Percentiles rank a stretch among this genome's conserved stretches.
Conservation (phyloP, 257 asterid genomes). For the Plantago ovata region DNA sequence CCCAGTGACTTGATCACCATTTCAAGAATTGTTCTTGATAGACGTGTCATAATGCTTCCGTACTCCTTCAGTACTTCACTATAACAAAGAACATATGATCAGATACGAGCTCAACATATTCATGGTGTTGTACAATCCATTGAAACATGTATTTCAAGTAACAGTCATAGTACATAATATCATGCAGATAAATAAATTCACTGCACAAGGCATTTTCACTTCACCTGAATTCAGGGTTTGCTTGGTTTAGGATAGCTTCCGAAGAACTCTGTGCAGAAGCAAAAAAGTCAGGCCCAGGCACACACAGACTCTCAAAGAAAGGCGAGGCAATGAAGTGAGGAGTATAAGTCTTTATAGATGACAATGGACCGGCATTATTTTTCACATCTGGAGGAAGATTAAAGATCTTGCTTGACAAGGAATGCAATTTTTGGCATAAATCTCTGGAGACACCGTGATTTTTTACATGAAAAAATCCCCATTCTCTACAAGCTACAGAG, state of each 20-base stretch:
- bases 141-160: neutral
- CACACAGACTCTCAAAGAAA: conserved; percentile 58
- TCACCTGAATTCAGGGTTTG: conserved; percentile 51
- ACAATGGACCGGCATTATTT: conserved; percentile 54
- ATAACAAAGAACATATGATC: conserved; percentile 9
- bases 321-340: conserved; percentile 81
- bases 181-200: neutral
- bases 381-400: conserved; percentile 53
- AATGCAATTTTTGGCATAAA: conserved; percentile 30
- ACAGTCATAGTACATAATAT: neutral
- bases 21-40: conserved; percentile 45
- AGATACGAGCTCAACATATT: neutral
- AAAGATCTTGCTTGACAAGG: conserved; percentile 36
- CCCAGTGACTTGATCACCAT: conserved; percentile 38
- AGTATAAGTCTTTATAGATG: conserved; percentile 47
- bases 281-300: conserved; percentile 61
- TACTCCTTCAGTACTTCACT: conserved; percentile 46
- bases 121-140: neutral
- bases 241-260: conserved; percentile 36
- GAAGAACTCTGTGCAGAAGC: conserved; percentile 53
- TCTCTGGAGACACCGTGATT: conserved; percentile 61
- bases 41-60: conserved; percentile 46
- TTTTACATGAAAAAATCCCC: conserved; percentile 60
- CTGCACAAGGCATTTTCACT: no score
- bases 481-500: conserved; percentile 56